A percentile compares a stretch with the other conserved stretches of the same genome.
phyloP scores from a whole-genome alignment of 2,329 filamentous ascomycete species.

The Verticillium zaregamsianum region DNA sequence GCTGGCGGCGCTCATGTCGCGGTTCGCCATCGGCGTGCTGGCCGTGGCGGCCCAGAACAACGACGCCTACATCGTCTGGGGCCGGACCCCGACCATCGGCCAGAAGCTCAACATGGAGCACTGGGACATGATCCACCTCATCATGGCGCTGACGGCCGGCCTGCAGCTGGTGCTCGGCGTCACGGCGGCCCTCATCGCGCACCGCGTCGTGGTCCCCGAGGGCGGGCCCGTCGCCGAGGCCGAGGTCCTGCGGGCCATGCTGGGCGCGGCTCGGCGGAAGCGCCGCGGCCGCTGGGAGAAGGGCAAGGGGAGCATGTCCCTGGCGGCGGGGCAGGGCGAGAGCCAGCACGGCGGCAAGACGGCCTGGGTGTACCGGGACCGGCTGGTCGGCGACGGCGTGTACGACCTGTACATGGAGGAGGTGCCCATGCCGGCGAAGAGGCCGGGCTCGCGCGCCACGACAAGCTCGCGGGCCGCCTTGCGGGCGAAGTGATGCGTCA shows the following conservation, averaged over 20 bases:
- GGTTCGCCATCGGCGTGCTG: conserved; percentile 31
- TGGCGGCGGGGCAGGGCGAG: background rate
- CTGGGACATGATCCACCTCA: conserved; percentile 26
- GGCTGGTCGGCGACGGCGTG: conserved; percentile 2
- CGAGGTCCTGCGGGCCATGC: conserved; percentile 12
- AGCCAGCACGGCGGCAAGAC: background rate
- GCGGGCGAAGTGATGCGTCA: too few relatives aligned
- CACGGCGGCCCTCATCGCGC: conserved; percentile 16
- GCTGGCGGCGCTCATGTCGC: conserved; percentile 31
- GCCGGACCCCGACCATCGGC: conserved; percentile 25
- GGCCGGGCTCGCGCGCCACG: background rate
- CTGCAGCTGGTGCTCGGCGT: conserved; percentile 24
- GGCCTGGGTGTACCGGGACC: conserved; percentile 10
- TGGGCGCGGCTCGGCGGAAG: conserved; percentile 2
- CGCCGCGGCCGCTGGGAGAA: background rate
- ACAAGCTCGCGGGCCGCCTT: too few relatives aligned
- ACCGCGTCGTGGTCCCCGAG: conserved; percentile 19
- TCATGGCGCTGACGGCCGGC: conserved; percentile 24
- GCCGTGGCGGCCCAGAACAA: conserved; percentile 26
- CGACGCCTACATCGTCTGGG: conserved; percentile 17
- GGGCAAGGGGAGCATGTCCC: background rate
- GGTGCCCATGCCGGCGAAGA: background rate
- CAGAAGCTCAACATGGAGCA: conserved; percentile 25
- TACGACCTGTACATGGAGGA: conserved; percentile 13
- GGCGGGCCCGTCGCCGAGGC: conserved; percentile 10